Conservation (phyloP, 495 filamentous ascomycete genomes). For the Geoglossum glabrum region DNA sequence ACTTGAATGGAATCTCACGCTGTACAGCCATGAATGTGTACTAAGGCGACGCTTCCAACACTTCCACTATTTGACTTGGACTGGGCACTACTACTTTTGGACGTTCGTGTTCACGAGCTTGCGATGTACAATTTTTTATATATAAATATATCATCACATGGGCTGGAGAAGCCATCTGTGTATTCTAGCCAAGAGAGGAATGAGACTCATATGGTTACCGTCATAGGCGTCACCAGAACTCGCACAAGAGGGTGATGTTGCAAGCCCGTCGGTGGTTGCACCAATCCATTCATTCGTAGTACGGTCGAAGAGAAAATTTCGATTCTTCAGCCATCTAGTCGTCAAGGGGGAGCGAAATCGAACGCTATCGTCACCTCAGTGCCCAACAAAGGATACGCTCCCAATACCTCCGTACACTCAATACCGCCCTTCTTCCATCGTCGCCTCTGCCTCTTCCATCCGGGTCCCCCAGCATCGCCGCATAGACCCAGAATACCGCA, state of each 20-base stretch:
- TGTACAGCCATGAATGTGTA: not conserved
- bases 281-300: too few relatives aligned
- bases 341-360: not conserved
- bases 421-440: conserved; percentile 38
- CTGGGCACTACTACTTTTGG: not conserved
- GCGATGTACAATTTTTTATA: not conserved
- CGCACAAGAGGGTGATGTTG: not conserved
- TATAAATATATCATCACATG: not conserved
- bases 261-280: not conserved
- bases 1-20: not conserved
- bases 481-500: conserved; percentile 43
- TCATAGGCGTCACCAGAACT: not conserved
- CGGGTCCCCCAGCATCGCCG: conserved; percentile 39
- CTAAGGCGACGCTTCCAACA: not conserved
- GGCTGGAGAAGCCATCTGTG: not conserved
- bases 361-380: not conserved
- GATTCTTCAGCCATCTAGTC: not conserved
- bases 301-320: not conserved
- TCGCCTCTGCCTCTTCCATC: conserved; percentile 41
- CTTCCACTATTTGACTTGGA: not conserved
- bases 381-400: conserved; percentile 14
- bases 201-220: not conserved
- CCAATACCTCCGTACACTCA: conserved; percentile 42
- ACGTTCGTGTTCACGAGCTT: not conserved
- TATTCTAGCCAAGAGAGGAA: not conserved